Percentiles rank a stretch among this genome's conserved stretches.
Evolutionary conservation across 805 yeast genomes (phyloP).

Genomic region (Candida khao-thaluensis): DNA sequence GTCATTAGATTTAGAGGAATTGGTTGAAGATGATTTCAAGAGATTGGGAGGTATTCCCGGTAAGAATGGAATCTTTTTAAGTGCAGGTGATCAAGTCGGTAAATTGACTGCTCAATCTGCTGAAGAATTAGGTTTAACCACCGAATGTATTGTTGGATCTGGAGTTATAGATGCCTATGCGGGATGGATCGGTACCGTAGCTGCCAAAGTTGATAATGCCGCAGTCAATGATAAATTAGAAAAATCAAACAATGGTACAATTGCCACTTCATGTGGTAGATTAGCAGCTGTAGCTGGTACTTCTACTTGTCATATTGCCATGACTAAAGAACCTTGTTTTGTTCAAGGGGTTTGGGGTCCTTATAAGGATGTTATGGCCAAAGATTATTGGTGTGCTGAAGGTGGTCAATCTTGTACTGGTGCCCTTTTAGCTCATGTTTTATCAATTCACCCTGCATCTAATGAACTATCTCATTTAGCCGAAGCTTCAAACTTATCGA

Average conservation of each 20-base stretch:
- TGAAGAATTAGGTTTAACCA: slow-evolving; percentile 76
- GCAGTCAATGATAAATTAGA: slow-evolving; percentile 50
- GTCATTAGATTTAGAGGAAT: slow-evolving; percentile 69
- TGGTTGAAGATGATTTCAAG: slow-evolving; percentile 71
- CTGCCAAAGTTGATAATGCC: slow-evolving; percentile 74
- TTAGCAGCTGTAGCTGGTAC: slow-evolving; percentile 99
- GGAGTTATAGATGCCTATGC: slow-evolving; percentile 98
- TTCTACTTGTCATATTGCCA: slow-evolving; percentile 91
- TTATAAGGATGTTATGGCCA: slow-evolving; percentile 88
- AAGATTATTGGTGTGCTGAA: slow-evolving; percentile 91
- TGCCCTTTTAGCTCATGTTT: slow-evolving; percentile 83
- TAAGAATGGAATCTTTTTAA: slow-evolving; percentile 66
- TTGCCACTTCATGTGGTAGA: slow-evolving; percentile 72
- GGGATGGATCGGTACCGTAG: slow-evolving; percentile 98
- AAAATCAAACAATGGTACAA: slow-evolving; percentile 32
- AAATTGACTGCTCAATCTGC: slow-evolving; percentile 67
- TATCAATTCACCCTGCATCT: slow-evolving; percentile 87
- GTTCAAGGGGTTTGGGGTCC: slow-evolving; percentile 99
- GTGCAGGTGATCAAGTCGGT: slow-evolving; percentile 92
- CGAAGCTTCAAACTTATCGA: slow-evolving; percentile 65
- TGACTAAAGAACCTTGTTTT: slow-evolving; percentile 80
- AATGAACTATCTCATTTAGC: slow-evolving; percentile 66
- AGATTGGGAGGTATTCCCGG: slow-evolving; percentile 83
- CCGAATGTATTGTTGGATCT: slow-evolving; percentile 81
- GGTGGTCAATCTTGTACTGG: slow-evolving; percentile 99